Evolutionary conservation across 371 early-diverging fungal genomes (phyloP).

Genomic region (Saksenaea vasiformis): DNA sequence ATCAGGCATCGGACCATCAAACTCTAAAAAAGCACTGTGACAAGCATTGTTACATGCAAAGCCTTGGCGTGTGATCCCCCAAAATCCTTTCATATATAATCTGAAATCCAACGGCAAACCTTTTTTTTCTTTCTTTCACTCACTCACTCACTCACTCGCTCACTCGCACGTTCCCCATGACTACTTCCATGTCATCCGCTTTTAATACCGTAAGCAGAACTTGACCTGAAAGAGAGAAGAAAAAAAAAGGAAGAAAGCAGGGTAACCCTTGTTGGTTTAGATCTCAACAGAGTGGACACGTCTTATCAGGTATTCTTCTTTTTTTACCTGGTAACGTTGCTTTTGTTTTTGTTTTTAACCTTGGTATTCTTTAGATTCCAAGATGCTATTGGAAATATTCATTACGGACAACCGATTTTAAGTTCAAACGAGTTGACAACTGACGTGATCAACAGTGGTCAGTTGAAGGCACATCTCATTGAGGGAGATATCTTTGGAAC

Average conservation of each 20-base stretch:
- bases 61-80: too few relatives aligned
- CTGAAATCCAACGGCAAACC: background rate
- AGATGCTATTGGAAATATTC: conserved; percentile 46
- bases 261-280: background rate
- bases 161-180: background rate
- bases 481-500: conserved; percentile 43
- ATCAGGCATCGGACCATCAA: background rate
- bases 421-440: conserved; percentile 12
- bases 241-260: background rate
- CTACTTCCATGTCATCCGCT: background rate
- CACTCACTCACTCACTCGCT: background rate
- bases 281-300: conserved; percentile 24
- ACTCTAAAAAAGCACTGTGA: background rate
- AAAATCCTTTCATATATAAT: too few relatives aligned
- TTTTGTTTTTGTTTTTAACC: background rate
- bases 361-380: conserved; percentile 33
- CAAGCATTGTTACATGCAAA: too few relatives aligned
- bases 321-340: background rate
- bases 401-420: conserved; percentile 46
- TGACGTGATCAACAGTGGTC: conserved; percentile 12
- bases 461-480: conserved; percentile 45
- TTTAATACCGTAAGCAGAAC: conserved; percentile 11
- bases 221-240: too few relatives aligned
- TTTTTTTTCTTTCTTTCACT: background rate
- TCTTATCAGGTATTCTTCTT: conserved; percentile 22